These are phyloP conservation scores for Aphanomyces astaci DNA, from an alignment of 352 stramenopile species.

Conservation along the genomic window DNA sequence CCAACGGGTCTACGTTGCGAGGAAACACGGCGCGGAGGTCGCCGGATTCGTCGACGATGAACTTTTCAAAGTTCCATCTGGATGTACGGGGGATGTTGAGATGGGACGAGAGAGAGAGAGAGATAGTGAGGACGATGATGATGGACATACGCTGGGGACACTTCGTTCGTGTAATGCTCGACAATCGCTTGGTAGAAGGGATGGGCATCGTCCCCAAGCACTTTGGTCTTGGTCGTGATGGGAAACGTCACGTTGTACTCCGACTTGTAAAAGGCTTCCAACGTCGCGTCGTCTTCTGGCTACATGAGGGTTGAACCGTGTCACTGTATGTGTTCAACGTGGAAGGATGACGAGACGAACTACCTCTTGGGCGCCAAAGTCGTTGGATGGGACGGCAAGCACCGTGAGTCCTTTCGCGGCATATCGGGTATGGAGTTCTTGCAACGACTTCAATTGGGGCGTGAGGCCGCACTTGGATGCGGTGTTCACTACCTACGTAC, in stretches of 20 bases:
- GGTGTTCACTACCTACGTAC: slow-evolving; percentile 44
- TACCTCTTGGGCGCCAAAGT: slow-evolving; percentile 58
- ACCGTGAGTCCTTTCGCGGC: slow-evolving; percentile 39
- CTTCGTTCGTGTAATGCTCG: slow-evolving; percentile 50
- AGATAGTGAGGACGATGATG: slow-evolving; percentile 43
- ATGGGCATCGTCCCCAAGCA: slow-evolving; percentile 43
- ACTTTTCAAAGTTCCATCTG: slow-evolving; percentile 81
- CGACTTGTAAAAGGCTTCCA: slow-evolving; percentile 38
- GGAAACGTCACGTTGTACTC: slow-evolving; percentile 42
- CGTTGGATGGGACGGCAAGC: slow-evolving; percentile 56
- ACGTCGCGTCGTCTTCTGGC: slow-evolving; percentile 30
- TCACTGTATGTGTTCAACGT: too few relatives aligned
- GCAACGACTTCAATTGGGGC: slow-evolving; percentile 42
- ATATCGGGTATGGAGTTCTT: slow-evolving; percentile 45
- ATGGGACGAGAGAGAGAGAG: not conserved
- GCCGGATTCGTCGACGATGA: slow-evolving; percentile 52
- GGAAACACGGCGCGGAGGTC: slow-evolving; percentile 62
- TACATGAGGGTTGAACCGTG: not conserved
- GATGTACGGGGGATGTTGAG: not conserved
- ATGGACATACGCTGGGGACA: slow-evolving; percentile 44
- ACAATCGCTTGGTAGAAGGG: slow-evolving; percentile 59
- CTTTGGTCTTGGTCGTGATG: slow-evolving; percentile 40
- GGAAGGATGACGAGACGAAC: too few relatives aligned
- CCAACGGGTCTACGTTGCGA: slow-evolving; percentile 59
- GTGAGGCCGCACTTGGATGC: slow-evolving; percentile 50